Conservation (phyloP, 1,284 basidiomycete species). For the Veloboletus limbatus region DNA sequence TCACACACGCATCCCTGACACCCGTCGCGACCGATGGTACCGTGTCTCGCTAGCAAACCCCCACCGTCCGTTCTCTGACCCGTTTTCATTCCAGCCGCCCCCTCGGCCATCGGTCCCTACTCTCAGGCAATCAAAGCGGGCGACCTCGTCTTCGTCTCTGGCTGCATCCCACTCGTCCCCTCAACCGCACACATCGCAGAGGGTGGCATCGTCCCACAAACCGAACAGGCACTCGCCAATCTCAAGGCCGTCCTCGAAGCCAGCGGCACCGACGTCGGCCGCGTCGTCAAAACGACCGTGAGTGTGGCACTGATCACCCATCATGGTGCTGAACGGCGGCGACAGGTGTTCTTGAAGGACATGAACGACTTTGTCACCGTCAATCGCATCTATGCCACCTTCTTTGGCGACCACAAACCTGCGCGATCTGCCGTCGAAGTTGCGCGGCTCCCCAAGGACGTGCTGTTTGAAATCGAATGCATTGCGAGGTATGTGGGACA, state of each 20-base stretch:
- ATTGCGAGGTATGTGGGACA: constrained; percentile 60
- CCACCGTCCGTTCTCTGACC: too few relatives aligned
- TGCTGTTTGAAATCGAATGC: constrained; percentile 90
- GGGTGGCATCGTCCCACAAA: constrained; percentile 83
- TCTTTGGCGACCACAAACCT: constrained; percentile 91
- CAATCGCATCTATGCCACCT: constrained; percentile 75
- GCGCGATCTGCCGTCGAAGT: constrained; percentile 88
- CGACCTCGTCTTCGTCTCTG: constrained; percentile 86
- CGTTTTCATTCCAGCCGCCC: constrained; percentile 59
- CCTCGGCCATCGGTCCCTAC: constrained; percentile 88
- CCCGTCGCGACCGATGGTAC: constrained; percentile 55
- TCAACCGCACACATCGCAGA: constrained; percentile 69
- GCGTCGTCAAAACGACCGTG: constrained; percentile 86
- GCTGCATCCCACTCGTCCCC: constrained; percentile 87
- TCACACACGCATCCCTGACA: constrained; percentile 49
- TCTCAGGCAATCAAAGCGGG: constrained; percentile 86
- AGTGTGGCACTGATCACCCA: constrained; percentile 25
- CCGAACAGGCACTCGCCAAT: constrained; percentile 85
- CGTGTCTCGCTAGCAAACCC: not conserved
- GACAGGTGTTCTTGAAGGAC: constrained; percentile 84
- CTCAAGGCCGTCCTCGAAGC: constrained; percentile 82
- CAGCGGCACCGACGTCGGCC: constrained; percentile 71
- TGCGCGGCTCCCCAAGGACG: constrained; percentile 72
- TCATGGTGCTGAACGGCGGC: not conserved
- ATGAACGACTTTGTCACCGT: constrained; percentile 90